Percentiles rank a stretch among this genome's conserved stretches.
Conservation (phyloP, 129 eudicot species). For the Kitagawia praeruptora region DNA sequence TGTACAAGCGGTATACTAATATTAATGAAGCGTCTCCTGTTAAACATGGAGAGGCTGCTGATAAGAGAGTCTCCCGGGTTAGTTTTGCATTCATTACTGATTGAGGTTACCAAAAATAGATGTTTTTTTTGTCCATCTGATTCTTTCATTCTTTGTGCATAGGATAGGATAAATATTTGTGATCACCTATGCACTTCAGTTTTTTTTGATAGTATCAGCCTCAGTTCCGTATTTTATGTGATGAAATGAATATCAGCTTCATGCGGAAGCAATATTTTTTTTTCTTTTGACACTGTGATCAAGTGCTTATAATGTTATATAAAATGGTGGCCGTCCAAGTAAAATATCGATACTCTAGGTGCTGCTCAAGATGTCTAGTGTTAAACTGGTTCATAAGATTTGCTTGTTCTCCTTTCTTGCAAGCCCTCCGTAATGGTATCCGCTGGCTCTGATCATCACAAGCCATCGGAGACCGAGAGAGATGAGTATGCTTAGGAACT, state of each 20-base stretch:
- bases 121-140: not conserved
- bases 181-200: too few species aligned
- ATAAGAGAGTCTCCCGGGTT: slow-evolving; percentile 35
- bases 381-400: not conserved
- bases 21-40: slow-evolving; percentile 34
- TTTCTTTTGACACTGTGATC: not conserved
- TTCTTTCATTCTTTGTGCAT: not conserved
- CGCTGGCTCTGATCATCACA: not conserved
- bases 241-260: not conserved
- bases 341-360: not conserved
- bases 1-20: slow-evolving; percentile 35
- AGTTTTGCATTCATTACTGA: not conserved
- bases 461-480: not conserved
- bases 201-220: not conserved
- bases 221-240: not conserved
- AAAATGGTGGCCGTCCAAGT: not conserved
- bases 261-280: not conserved
- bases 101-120: not conserved
- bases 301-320: not conserved
- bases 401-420: not conserved
- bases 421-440: not conserved
- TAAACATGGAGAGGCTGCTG: slow-evolving; percentile 25
- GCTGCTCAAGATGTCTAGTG: not conserved
- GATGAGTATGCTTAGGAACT: not conserved
- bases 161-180: not conserved